Evolutionary conservation across 257 asterid genomes (phyloP).

Genomic region (Jacaranda mimosifolia): DNA sequence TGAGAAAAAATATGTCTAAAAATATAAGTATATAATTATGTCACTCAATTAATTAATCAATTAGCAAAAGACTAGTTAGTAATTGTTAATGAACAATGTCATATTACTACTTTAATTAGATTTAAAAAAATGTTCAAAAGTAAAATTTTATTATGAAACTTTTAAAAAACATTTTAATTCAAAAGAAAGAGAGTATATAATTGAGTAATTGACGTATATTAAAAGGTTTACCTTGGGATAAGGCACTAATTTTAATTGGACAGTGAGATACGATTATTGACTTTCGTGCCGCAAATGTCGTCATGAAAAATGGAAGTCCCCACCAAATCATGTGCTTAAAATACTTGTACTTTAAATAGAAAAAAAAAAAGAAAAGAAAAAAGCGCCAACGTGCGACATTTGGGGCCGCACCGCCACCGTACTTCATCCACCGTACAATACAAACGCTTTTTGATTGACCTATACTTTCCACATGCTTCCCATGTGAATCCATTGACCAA

Average conservation of each 20-base stretch:
- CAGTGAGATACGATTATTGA: constrained; percentile 60
- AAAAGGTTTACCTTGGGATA: not conserved
- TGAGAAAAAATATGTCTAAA: too few species aligned
- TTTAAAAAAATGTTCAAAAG: too few species aligned
- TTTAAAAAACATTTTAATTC: too few species aligned
- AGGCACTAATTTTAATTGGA: not conserved
- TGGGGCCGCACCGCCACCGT: constrained; percentile 40
- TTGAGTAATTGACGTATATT: too few species aligned
- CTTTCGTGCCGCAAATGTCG: constrained; percentile 43
- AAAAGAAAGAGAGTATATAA: not conserved
- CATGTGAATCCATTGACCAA: constrained; percentile 34
- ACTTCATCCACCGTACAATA: constrained; percentile 40
- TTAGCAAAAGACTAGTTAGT: too few species aligned
- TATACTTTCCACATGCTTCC: constrained; percentile 33
- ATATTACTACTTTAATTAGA: too few species aligned
- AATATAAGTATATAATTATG: too few species aligned
- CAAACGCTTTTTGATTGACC: constrained; percentile 1
- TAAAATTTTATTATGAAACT: too few species aligned
- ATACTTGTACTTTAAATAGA: not conserved
- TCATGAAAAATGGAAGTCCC: constrained; percentile 33
- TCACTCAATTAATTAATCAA: too few species aligned
- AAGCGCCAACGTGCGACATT: constrained; percentile 34
- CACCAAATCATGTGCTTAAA: constrained; percentile 33
- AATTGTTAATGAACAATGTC: too few species aligned
- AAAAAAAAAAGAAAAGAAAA: not conserved